Conservation (phyloP, 2,329 filamentous ascomycete genomes). For the Phialocephala subalpina region DNA sequence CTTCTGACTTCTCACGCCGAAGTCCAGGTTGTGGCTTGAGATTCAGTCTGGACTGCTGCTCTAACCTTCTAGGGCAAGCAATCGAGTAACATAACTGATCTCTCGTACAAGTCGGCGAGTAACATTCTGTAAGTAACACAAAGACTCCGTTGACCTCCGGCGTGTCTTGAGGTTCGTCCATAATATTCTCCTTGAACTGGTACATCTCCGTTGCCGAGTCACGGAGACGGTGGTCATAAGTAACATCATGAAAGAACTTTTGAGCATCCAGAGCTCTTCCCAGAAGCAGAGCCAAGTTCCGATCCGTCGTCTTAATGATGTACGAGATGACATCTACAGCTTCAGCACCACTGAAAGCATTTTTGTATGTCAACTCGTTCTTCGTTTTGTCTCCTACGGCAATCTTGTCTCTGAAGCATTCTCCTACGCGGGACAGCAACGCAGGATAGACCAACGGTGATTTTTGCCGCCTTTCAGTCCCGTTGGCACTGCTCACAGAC, state of each 20-base stretch:
- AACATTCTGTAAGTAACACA: slow-evolving; percentile 94
- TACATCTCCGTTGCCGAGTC: slow-evolving; percentile 97
- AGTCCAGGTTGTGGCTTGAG: slow-evolving; percentile 91
- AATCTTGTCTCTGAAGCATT: slow-evolving; percentile 91
- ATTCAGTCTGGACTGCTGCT: slow-evolving; percentile 94
- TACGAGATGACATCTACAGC: slow-evolving; percentile 95
- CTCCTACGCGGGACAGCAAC: slow-evolving; percentile 88
- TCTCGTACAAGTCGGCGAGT: slow-evolving; percentile 94
- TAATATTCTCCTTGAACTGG: slow-evolving; percentile 92
- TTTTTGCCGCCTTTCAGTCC: slow-evolving; percentile 46
- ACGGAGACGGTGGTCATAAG: slow-evolving; percentile 93
- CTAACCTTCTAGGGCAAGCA: slow-evolving; percentile 89
- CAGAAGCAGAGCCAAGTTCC: slow-evolving; percentile 89
- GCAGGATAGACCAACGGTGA: slow-evolving; percentile 94
- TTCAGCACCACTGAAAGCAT: slow-evolving; percentile 94
- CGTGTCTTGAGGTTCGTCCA: slow-evolving; percentile 81
- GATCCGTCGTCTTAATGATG: slow-evolving; percentile 96
- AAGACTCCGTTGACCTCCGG: slow-evolving; percentile 90
- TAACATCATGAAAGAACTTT: slow-evolving; percentile 99
- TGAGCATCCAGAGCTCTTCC: slow-evolving; percentile 94
- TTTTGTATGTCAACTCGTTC: slow-evolving; percentile 97
- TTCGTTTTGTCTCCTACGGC: slow-evolving; percentile 88
- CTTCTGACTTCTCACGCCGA: slow-evolving; percentile 67
- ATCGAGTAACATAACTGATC: slow-evolving; percentile 98
- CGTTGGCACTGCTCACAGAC: slow-evolving; percentile 42